These are phyloP conservation scores for Trichoderma orchidacearum DNA, from an alignment of 495 filamentous ascomycete species.

Conservation along the genomic window DNA sequence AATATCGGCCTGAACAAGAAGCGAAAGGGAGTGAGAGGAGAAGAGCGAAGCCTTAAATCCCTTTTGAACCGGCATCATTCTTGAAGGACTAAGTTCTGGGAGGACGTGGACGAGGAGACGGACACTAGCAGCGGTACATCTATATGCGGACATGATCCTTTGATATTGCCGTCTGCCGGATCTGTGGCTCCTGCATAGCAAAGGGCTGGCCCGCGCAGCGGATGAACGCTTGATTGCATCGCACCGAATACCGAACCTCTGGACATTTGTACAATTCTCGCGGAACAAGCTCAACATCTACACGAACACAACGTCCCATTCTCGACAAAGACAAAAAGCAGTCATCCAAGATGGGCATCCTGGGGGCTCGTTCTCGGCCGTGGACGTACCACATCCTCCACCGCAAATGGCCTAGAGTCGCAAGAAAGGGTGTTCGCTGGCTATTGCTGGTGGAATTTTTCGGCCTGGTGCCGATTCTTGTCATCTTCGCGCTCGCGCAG, in stretches of 20 bases:
- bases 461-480: constrained; percentile 54
- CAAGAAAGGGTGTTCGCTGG: not conserved
- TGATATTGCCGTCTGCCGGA: not conserved
- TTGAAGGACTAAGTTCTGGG: too few species aligned
- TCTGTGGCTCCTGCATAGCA: not conserved
- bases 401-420: constrained; percentile 45
- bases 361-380: not conserved
- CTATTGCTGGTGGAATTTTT: constrained; percentile 52
- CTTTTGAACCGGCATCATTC: too few species aligned
- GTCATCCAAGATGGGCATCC: not conserved
- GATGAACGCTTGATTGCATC: too few species aligned
- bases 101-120: too few species aligned
- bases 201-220: not conserved
- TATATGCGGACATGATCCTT: not conserved
- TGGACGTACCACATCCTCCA: constrained; percentile 26
- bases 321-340: constrained; percentile 1
- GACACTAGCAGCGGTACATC: not conserved
- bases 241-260: too few species aligned
- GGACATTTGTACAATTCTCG: too few species aligned
- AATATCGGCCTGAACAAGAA: too few species aligned
- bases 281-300: too few species aligned
- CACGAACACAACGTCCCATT: too few species aligned
- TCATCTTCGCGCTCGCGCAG: constrained; percentile 68
- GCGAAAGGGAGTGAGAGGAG: too few species aligned
- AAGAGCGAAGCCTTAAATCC: too few species aligned